A percentile compares a stretch with the other conserved stretches of the same genome.
These are phyloP conservation scores for Passiflora organensis DNA, from an alignment of 345 rosid genomes.

Conservation along the genomic window DNA sequence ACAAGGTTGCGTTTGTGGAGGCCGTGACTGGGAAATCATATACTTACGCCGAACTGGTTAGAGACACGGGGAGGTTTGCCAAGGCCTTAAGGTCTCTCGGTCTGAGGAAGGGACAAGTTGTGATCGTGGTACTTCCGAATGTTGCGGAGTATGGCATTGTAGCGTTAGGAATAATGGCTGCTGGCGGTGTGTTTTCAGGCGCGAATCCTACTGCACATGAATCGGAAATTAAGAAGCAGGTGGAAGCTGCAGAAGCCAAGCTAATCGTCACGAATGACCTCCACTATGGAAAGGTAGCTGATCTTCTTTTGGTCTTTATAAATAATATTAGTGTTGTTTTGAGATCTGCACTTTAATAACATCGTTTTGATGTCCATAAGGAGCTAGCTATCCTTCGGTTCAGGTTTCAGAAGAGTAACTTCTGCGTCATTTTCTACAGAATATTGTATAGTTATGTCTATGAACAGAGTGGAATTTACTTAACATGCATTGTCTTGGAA, in stretches of 20 bases:
- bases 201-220: conserved; percentile 74
- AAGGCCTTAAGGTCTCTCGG: conserved; percentile 78
- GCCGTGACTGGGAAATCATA: conserved; percentile 63
- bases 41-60: conserved; percentile 59
- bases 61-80: conserved; percentile 63
- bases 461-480: no score
- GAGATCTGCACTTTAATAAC: no score
- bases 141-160: conserved; percentile 80
- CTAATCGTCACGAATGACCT: conserved; percentile 59
- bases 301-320: not conserved
- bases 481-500: no score
- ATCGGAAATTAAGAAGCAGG: conserved; percentile 79
- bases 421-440: no score
- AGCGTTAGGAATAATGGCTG: conserved; percentile 84
- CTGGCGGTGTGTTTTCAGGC: conserved; percentile 87
- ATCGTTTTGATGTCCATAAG: no score
- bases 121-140: conserved; percentile 81
- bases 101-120: conserved; percentile 73
- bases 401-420: no score
- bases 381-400: no score
- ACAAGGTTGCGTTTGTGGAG: conserved; percentile 81
- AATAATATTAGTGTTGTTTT: not conserved
- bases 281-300: conserved; percentile 59
- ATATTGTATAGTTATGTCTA: no score
- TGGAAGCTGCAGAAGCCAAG: conserved; percentile 72